Base-by-base conservation (phyloP, 1,139 yeast genomes). In the Taphrina populina region DNA sequence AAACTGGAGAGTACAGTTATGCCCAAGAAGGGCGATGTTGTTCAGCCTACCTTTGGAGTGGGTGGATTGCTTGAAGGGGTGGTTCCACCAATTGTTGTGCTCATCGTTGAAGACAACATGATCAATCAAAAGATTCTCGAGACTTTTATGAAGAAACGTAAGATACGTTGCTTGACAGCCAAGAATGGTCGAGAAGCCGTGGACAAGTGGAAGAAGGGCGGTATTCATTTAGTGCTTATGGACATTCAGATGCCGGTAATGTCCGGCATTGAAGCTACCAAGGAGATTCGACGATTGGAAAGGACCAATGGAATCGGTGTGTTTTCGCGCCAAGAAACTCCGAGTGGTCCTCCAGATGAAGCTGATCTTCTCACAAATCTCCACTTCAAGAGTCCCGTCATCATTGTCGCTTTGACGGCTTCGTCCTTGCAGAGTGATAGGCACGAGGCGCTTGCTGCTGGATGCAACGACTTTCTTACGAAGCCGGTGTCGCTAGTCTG, bases 391-490 rank as follows among this genome's bases (percentile, higher is more conserved):
- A 84, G 95, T 0, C 97, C 98, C 0, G 96, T 92, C 23, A 92
- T 92, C 29, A 90, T 92, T 57, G 98, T 92, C 30, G 98, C 98
- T 0, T 73, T 92, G 55, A 92, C 98, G 1, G 98, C 98, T 0
- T 83, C 92, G 10, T 85, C 94, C 17, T 79, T 94, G 19, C 81
- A 84, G n/a, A 83, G 83, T 23, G 97, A 90, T 70, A 82, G 86
- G 67, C 83, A 88, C 62, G 88, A 87, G 65, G 98, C 98, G 0
- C 74, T 92, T 60, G 85, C 95, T 43, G 96, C 97, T 1, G 98
- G 98, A 43, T 92, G 98, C 71, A 92, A 92, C 67, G 98, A 92
- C 69, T 92, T 84, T 70, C 73, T 92, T 64, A 92, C 97, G n/a
- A 92, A 92, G 62, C 98, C 98, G 0, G 98, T 94, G 11, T 90